Evolutionary conservation across 768 basidiomycete genomes (phyloP), one percentile per base, ranked within the genome.

Genomic region (Tulasnella sp.): DNA sequence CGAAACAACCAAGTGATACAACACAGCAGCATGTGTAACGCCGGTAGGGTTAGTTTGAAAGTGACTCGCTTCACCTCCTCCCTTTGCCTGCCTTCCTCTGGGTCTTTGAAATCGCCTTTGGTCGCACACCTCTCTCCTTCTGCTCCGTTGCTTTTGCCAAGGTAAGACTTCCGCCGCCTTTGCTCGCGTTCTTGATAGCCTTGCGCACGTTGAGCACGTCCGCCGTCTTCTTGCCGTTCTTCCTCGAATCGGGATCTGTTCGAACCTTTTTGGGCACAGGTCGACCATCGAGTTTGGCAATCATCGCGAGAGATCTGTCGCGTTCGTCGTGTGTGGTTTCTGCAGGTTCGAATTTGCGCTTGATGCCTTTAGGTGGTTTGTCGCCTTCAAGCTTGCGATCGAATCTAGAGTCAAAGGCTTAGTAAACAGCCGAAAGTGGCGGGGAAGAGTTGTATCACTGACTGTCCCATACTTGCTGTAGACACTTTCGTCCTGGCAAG

Each of bases 301-400:
- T 71, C n/a, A 98, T 74, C 15, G 81, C 78, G 51, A 97, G 71
- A 7, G 89, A 84, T 3, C 80, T 66, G 21, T 84, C 79, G 65
- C 82, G 87, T 74, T 99, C 96, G 3, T 75, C 69, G 1, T 76
- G 72, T 4, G 77, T 74, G 1, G 86, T 75, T 68, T 93, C 91
- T 10, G 84, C 80, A 0, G 93, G 82, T 4, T 91, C 89, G 68
- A 96, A 98, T 88, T 97, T 97, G 67, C 96, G 82, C 75, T 97
- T 98, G 49, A 93, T 73, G 4, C 93, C 92, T 34, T 81, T 81
- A 45, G 83, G 69, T 71, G 90, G 93, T 70, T 88, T 87, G 72
- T 99, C 96, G 11, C 94, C 94, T 53, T 94, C 86, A 21, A 98
- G 78, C 68, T 78, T 82, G 64, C 81, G 85, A 70, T 98, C 95